Evolutionary conservation across 2,329 filamentous ascomycete species (phyloP).

Genomic region (Pseudocercospora cruenta): DNA sequence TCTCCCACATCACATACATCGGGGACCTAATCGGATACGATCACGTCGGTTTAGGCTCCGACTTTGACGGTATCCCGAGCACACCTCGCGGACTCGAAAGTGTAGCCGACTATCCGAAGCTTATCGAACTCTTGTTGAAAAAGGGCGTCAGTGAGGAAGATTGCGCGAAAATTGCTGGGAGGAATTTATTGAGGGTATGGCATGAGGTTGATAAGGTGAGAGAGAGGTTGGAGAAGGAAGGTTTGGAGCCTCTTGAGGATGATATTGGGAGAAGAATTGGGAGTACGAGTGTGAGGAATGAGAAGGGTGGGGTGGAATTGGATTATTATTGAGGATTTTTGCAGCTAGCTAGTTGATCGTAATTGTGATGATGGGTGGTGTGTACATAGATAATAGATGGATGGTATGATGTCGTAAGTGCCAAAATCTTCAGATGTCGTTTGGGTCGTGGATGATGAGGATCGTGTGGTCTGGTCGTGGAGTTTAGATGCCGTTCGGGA

Average conservation of each 20-base stretch:
- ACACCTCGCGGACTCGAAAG: slow-evolving; percentile 79
- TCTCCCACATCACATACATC: slow-evolving; percentile 79
- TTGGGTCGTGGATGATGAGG: neutral
- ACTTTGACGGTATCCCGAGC: slow-evolving; percentile 77
- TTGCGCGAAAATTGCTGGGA: slow-evolving; percentile 73
- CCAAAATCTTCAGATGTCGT: neutral
- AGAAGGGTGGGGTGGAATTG: slow-evolving; percentile 6
- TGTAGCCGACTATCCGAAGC: slow-evolving; percentile 77
- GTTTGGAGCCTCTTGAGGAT: slow-evolving; percentile 49
- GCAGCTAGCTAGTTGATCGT: neutral
- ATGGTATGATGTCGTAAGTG: neutral
- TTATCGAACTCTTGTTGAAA: slow-evolving; percentile 74
- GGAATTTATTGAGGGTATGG: slow-evolving; percentile 86
- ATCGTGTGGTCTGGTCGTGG: neutral
- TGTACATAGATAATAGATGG: neutral
- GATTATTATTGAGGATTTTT: neutral
- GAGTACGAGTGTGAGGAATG: slow-evolving; percentile 6
- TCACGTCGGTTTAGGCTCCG: slow-evolving; percentile 84
- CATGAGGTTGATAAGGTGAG: slow-evolving; percentile 74
- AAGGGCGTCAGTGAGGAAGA: slow-evolving; percentile 75
- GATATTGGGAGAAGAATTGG: slow-evolving; percentile 33
- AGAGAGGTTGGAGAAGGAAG: slow-evolving; percentile 60
- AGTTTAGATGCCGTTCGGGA: neutral
- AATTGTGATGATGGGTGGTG: neutral
- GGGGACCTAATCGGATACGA: slow-evolving; percentile 82